phyloP scores from a whole-genome alignment of 2,329 filamentous ascomycete species.

The Alternaria metachromatica region DNA sequence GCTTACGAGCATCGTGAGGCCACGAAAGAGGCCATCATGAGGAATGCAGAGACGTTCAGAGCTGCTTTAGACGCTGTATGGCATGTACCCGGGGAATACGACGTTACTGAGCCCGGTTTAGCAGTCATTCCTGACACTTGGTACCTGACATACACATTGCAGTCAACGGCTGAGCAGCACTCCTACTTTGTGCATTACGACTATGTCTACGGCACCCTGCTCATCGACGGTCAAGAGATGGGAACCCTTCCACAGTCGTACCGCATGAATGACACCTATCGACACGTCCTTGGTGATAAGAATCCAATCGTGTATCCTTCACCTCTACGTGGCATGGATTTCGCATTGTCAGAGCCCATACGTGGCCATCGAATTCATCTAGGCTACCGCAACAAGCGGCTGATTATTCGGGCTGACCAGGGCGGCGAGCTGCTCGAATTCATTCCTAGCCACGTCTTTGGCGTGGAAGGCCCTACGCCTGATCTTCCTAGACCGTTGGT shows the following conservation, averaged over 20 bases:
- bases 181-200: constrained; percentile 51
- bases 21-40: constrained; percentile 47
- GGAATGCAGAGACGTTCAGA: constrained; percentile 35
- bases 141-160: constrained; percentile 44
- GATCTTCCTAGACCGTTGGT: constrained; percentile 59
- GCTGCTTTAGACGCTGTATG: constrained; percentile 52
- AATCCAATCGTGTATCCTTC: constrained; percentile 63
- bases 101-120: constrained; percentile 9
- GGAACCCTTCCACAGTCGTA: constrained; percentile 63
- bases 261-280: constrained; percentile 52
- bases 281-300: constrained; percentile 62
- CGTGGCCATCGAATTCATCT: constrained; percentile 61
- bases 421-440: constrained; percentile 42
- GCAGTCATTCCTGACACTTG: constrained; percentile 24
- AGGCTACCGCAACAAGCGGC: constrained; percentile 51
- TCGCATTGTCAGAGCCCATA: constrained; percentile 41
- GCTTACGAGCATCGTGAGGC: constrained; percentile 45
- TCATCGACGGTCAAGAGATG: constrained; percentile 58
- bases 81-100: constrained; percentile 44
- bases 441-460: constrained; percentile 42
- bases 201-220: constrained; percentile 56
- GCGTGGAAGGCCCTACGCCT: not conserved
- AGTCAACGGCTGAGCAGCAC: constrained; percentile 30
- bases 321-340: constrained; percentile 59
- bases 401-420: constrained; percentile 55